Percentiles rank a stretch among this genome's conserved stretches.
Evolutionary conservation across 257 asterid species (phyloP).

Genomic region (Asclepias syriaca): DNA sequence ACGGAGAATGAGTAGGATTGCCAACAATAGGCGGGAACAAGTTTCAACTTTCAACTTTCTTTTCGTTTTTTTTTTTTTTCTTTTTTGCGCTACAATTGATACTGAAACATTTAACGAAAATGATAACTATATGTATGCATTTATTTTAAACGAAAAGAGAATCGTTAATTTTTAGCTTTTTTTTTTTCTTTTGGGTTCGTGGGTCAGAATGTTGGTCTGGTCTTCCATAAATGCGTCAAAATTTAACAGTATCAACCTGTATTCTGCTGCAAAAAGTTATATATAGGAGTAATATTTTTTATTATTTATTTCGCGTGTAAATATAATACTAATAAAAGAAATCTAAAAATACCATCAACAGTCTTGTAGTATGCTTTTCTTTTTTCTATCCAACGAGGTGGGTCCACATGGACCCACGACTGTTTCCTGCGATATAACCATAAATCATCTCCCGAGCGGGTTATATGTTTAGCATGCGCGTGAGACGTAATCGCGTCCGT

Average conservation of each 20-base stretch:
- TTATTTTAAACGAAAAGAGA: not conserved
- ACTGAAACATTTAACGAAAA: too few species aligned
- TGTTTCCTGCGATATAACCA: too few species aligned
- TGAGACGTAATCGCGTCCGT: too few species aligned
- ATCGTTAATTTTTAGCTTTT: not conserved
- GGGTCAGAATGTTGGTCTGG: conserved; percentile 11
- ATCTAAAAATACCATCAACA: not conserved
- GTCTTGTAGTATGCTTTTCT: not conserved
- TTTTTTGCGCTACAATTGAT: not conserved
- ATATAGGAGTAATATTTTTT: too few species aligned
- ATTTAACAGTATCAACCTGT: not conserved
- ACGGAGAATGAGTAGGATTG: too few species aligned
- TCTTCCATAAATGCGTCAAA: not conserved
- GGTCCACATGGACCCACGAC: not conserved
- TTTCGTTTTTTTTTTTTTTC: not conserved
- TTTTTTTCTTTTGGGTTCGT: not conserved
- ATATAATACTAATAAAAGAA: not conserved
- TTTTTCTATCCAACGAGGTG: not conserved
- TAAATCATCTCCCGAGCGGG: too few species aligned
- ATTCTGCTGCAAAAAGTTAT: too few species aligned
- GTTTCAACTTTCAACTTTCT: not conserved
- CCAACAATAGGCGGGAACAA: conserved; percentile 1
- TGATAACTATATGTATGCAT: too few species aligned
- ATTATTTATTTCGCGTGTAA: not conserved
- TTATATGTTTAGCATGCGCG: too few species aligned